Evolutionary conservation across 169 alveolate genomes (phyloP), one percentile per base, ranked within the genome.

Genomic region (Plasmodium vivax): DNA sequence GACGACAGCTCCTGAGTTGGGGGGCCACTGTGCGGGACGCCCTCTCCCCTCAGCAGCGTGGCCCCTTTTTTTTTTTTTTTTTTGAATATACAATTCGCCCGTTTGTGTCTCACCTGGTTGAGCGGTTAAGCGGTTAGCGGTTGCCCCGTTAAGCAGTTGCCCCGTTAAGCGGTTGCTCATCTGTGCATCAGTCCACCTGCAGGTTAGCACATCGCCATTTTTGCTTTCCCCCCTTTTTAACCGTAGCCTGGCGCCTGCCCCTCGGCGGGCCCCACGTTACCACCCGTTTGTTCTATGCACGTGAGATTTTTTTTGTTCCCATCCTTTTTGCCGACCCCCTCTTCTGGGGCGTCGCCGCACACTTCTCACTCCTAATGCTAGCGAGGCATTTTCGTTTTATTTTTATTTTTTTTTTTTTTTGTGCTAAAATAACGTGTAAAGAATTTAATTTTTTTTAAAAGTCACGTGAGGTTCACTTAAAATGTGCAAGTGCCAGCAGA

Each of bases 1-100:
- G 93, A 85, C 34, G 79, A 85, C 47, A 68, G 83, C 45, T 68
- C 77, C 14, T 68, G 38, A 68, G 2, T 9, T 68, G 77, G 3
- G 38, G 36, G 8, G 77, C 38, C n/a, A 51, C 3, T 51, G 58
- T 51, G 23, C 16, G 62, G 62, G 62, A 51, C 2, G 62, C 3
- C 0, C 77, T 9, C 38, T 23, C 38, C 41, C 32, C 77, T 7
- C 77, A 68, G 19, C 23, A 27, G 77, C 4, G 38, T 68, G 77
- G 23, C 38, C 14, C 43, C n/a, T 68, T 68, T 19, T 68, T 68
- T 19, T 68, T 23, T n/a, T 27, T 58, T 58, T 58, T 30, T 68
- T 30, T 68, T 23, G 9, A 68, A 68, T 68, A 1, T 30, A 68
- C 12, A 30, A 68, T 68, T 68, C 77, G 43, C 43, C 43, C 77